Conservation (phyloP, 495 filamentous ascomycete genomes). For the Neurospora pannonica region DNA sequence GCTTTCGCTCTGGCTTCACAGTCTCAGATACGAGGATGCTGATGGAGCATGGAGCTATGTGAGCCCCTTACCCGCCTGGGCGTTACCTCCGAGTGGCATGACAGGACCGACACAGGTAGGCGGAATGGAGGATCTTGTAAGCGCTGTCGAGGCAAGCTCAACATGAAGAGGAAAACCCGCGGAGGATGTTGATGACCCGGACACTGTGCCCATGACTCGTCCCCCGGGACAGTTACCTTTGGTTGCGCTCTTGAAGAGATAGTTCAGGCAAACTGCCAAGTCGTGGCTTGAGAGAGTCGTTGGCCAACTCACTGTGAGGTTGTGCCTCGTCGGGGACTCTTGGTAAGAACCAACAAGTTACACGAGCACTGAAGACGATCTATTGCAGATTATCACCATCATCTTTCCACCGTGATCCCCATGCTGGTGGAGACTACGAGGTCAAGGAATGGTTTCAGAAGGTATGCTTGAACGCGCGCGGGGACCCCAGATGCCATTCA, state of each 20-base stretch:
- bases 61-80: constrained; percentile 79
- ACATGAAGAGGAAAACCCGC: background rate
- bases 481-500: background rate
- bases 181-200: background rate
- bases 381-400: background rate
- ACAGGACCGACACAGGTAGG: constrained; percentile 52
- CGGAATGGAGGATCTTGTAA: constrained; percentile 42
- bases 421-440: background rate
- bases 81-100: constrained; percentile 57
- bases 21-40: constrained; percentile 73
- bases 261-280: background rate
- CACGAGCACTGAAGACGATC: background rate
- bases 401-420: background rate
- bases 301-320: background rate
- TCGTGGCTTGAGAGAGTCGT: background rate
- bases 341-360: background rate
- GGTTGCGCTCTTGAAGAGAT: background rate
- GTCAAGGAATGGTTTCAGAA: background rate
- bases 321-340: background rate
- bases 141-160: constrained; percentile 26
- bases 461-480: background rate
- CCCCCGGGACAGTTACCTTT: background rate
- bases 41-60: constrained; percentile 78
- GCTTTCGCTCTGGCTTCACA: constrained; percentile 88
- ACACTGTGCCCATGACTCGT: background rate